phyloP scores from a whole-genome alignment of 2,329 filamentous ascomycete species.

The Penicillium expansum region DNA sequence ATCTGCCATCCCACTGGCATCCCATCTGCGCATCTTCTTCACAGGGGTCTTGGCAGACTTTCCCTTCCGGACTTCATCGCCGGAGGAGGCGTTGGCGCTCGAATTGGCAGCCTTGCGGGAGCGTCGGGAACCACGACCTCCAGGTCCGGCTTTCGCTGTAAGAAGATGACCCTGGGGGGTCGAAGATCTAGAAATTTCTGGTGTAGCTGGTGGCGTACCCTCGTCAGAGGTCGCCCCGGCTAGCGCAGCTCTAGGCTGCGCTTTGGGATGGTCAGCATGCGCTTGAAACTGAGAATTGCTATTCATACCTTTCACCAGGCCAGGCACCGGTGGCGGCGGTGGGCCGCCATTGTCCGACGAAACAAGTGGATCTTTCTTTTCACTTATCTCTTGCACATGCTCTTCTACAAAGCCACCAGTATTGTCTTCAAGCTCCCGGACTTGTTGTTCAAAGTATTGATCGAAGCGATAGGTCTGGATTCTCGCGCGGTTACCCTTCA shows the following conservation, averaged over 20 bases:
- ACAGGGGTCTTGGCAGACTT: conserved; percentile 48
- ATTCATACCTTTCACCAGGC: conserved; percentile 48
- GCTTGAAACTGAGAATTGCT: neutral
- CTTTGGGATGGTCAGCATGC: conserved; percentile 30
- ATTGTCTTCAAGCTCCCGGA: conserved; percentile 65
- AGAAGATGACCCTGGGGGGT: conserved; percentile 71
- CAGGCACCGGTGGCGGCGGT: conserved; percentile 52
- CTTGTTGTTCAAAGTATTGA: conserved; percentile 89
- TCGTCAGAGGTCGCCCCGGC: conserved; percentile 57
- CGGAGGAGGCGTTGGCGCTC: conserved; percentile 62
- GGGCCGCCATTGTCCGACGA: conserved; percentile 51
- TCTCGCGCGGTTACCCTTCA: conserved; percentile 76
- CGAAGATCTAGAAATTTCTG: conserved; percentile 73
- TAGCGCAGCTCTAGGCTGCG: conserved; percentile 46
- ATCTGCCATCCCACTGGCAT: conserved; percentile 80
- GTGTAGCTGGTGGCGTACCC: conserved; percentile 66
- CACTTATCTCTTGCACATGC: conserved; percentile 38
- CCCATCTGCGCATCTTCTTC: conserved; percentile 92
- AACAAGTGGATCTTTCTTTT: conserved; percentile 47
- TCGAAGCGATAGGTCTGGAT: conserved; percentile 83
- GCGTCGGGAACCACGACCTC: conserved; percentile 74
- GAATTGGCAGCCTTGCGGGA: conserved; percentile 66
- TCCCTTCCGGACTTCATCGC: conserved; percentile 73
- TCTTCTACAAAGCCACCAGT: conserved; percentile 47
- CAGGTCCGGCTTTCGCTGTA: conserved; percentile 70